Evolutionary conservation across 306 rosid species (phyloP).

Genomic region (Alnus glutinosa): DNA sequence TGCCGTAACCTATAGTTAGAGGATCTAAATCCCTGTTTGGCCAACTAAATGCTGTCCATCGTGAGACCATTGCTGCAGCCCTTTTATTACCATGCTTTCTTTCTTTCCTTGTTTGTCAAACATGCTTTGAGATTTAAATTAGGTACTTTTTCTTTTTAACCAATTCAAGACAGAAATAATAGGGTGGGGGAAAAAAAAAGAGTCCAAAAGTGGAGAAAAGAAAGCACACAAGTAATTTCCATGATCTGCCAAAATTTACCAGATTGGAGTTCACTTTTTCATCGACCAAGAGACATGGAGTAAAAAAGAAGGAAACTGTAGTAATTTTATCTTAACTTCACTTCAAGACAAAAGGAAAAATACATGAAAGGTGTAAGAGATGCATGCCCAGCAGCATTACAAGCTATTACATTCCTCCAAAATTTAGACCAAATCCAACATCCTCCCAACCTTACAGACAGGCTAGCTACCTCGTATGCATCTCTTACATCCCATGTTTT

Average conservation of each 20-base stretch:
- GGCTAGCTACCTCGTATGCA: constrained; percentile 85
- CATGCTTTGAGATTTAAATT: neutral
- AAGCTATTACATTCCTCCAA: neutral
- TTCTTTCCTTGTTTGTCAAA: neutral
- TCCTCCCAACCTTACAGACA: constrained; percentile 25
- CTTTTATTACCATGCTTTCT: neutral
- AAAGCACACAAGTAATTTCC: neutral
- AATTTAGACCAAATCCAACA: constrained; percentile 12
- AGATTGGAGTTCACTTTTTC: constrained; percentile 40
- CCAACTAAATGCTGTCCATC: neutral
- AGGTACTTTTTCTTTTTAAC: neutral
- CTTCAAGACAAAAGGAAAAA: constrained; percentile 40
- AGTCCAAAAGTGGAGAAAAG: constrained; percentile 31
- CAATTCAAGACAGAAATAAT: constrained; percentile 14
- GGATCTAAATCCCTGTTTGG: no score
- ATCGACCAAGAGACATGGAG: constrained; percentile 33
- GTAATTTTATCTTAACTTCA: constrained; percentile 27
- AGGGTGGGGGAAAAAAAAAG: neutral
- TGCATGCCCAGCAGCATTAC: constrained; percentile 86
- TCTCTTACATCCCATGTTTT: constrained; percentile 94
- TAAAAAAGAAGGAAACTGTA: constrained; percentile 15
- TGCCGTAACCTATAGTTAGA: no score
- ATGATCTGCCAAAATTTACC: constrained; percentile 10
- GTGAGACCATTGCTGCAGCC: neutral
- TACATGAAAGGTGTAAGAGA: constrained; percentile 91